Conservation (phyloP, 371 early-diverging fungal species). For the Zychaea mexicana region DNA sequence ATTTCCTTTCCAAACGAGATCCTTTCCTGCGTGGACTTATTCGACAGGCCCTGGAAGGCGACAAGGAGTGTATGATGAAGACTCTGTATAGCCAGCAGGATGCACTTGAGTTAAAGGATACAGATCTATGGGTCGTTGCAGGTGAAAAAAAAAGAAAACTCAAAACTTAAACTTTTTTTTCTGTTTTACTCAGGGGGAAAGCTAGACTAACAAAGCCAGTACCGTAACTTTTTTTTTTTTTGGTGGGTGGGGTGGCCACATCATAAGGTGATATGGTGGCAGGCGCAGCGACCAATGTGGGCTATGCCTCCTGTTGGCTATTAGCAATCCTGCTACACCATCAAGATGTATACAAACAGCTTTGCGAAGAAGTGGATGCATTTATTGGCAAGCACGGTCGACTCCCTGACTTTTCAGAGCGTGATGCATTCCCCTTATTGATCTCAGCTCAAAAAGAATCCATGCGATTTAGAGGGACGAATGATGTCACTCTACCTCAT, state of each 20-base stretch:
- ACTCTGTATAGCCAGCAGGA: neutral
- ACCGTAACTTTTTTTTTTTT: too few relatives aligned
- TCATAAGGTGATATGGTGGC: neutral
- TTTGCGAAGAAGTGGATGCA: constrained; percentile 5
- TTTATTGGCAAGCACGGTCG: constrained; percentile 5
- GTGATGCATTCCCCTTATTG: neutral
- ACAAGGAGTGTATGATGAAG: neutral
- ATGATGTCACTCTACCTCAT: constrained; percentile 30
- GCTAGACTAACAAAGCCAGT: too few relatives aligned
- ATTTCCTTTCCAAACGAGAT: neutral
- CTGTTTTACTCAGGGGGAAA: too few relatives aligned
- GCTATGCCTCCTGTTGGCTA: neutral
- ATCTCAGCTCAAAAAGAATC: constrained; percentile 28
- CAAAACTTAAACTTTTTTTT: neutral
- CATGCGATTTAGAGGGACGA: constrained; percentile 22
- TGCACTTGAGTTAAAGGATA: neutral
- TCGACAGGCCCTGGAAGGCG: neutral
- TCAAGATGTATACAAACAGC: neutral
- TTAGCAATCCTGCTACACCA: neutral
- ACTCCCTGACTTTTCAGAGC: constrained; percentile 13
- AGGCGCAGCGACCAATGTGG: neutral
- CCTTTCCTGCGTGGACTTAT: neutral
- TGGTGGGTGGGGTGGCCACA: too few relatives aligned
- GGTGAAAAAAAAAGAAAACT: neutral
- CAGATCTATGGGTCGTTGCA: neutral